Base-by-base conservation (phyloP, 768 basidiomycete genomes). In the Hygrocybe coccinea region DNA sequence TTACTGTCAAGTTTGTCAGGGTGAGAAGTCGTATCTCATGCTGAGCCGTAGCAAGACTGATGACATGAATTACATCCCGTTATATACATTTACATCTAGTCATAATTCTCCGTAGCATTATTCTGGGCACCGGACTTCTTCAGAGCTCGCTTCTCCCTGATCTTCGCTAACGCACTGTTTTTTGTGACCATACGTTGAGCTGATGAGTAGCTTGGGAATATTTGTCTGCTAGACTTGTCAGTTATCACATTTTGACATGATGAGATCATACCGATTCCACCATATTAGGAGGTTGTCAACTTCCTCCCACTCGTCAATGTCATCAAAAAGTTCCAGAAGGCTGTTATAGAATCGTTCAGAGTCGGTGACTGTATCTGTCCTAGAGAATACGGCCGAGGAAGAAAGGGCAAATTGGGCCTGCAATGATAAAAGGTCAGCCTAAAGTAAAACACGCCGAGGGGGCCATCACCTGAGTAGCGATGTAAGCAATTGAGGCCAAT, bases 291-390 rank as follows among this genome's bases (percentile, higher is more conserved):
- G 61, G 15, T 56, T 34, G 14, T 60, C 36, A 3, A 62, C 58
- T 38, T 59, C 58, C 17, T 39, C 35, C 37, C n/a, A 22, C 46
- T 63, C 62, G 17, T 60, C 58, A 8, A 50, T 49, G 43, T 63
- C 58, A 12, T 59, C 48, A 14, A 63, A 53, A 2, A 63, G 56
- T 10, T 62, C 58, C 5, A 62, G 19, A 15, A 59, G 21, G 17
- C 34, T 47, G 12, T 33, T 50, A 37, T 63, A 62, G 50, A 63
- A 62, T 14, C 48, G 17, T 41, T 63, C 50, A 21, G 59, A 62
- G 48, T 63, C 55, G 9, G 61, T 62, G 14, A 50, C 33, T 29
- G 36, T 54, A 38, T 60, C 62, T 5, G 29, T 29, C 29, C 29
- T 29, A 29, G 29, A 29, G 29, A 29, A 29, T 29, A 29, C 29